Evolutionary conservation across 2,329 filamentous ascomycete genomes (phyloP), one percentile per base, ranked within the genome.

Genomic region (Fusarium coicis): DNA sequence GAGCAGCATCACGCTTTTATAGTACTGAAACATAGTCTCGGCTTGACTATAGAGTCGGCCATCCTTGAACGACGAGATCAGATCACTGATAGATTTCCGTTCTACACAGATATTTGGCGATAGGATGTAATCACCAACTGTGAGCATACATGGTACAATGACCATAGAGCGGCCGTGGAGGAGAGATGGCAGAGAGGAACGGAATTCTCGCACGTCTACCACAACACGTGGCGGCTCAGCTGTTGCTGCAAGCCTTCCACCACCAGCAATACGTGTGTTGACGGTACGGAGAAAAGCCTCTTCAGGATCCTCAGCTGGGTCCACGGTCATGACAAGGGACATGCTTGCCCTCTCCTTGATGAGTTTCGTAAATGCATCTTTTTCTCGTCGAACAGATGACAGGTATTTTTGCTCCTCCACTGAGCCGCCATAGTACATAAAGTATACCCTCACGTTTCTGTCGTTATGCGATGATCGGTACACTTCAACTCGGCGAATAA

Each of bases 361-460:
- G 36, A 98, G 87, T 72, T 93, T 94, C 6, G 96, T 97, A 78
- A 99, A 99, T 3, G 95, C 92, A 80, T 99, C 96, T 81, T 99
- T 99, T 80, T 99, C 96, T 66, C 94, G 90, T n/a, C 96, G 90
- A 6, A 98, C 94, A 1, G 92, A 90, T 28, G 94, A 94, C 6
- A 98, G 88, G 79, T 98, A 98, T 30, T 93, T 91, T 81, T 98
- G 96, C 81, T 99, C 96, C 82, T 99, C 96, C 3, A 98, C 95
- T 2, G 95, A 98, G 7, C 93, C 93, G 39, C 94, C 93, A 73
- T 99, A 99, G 84, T 97, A 98, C 86, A 98, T 91, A 81, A 98
- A 98, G 84, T 98, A 99, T 2, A 97, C 95, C 47, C 94, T 90
- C 46, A 98, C 93, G 77, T 94, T 95, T 40, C 95, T 88, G 80